phyloP scores from a whole-genome alignment of 2,329 filamentous ascomycete species.

The Harringtonia aguacate region DNA sequence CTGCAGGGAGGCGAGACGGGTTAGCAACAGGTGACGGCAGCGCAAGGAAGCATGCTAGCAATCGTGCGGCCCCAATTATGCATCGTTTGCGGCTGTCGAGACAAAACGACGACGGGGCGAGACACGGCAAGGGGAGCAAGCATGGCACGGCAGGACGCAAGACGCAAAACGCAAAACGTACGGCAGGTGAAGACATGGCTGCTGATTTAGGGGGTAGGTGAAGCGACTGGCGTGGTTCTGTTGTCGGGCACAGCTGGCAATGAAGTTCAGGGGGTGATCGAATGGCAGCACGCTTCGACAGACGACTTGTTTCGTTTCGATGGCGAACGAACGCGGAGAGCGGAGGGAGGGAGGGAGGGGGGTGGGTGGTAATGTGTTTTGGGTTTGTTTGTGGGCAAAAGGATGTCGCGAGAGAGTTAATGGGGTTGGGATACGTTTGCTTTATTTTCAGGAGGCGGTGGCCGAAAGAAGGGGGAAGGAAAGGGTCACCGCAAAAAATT shows the following conservation, averaged over 20 bases:
- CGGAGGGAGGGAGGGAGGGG: neutral
- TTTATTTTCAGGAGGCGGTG: slow-evolving; percentile 15
- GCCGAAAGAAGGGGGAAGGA: slow-evolving; percentile 7
- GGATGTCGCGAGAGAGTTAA: neutral
- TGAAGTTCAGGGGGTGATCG: neutral
- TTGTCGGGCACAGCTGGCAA: neutral
- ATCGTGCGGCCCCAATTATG: too few species aligned
- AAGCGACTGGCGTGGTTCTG: neutral
- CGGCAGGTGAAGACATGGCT: slow-evolving; percentile 22
- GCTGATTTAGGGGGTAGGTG: slow-evolving; percentile 5
- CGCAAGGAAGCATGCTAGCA: neutral
- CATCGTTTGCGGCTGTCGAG: neutral
- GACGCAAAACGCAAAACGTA: too few species aligned
- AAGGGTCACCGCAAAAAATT: slow-evolving; percentile 4
- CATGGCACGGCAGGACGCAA: neutral
- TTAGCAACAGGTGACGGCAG: slow-evolving; percentile 13
- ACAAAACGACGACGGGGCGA: neutral
- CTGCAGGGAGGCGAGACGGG: slow-evolving; percentile 28
- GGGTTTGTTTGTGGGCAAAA: neutral
- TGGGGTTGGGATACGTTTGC: slow-evolving; percentile 11
- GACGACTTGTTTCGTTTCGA: slow-evolving; percentile 11
- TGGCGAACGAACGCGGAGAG: slow-evolving; percentile 3
- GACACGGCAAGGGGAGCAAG: neutral
- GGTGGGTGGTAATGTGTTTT: neutral
- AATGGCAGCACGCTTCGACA: slow-evolving; percentile 6